Evolutionary conservation across 805 yeast genomes (phyloP).

Genomic region (Metschnikowia hibisci): DNA sequence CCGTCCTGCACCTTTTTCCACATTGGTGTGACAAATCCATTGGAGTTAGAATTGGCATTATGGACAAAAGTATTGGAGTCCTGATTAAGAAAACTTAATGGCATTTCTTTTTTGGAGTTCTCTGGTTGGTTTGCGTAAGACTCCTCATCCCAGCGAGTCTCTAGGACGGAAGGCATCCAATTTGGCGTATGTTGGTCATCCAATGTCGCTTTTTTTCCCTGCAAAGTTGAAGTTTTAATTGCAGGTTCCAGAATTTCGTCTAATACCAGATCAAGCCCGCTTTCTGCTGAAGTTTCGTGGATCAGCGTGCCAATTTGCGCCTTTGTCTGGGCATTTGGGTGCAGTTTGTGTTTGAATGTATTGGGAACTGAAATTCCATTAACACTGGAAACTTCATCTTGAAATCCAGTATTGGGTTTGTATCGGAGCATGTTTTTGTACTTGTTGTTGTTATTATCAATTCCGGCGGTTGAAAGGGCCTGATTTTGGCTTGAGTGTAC

Average conservation of each 20-base stretch:
- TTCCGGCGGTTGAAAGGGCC: not conserved
- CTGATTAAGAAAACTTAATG: slow-evolving; percentile 19
- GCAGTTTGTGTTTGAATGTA: slow-evolving; percentile 43
- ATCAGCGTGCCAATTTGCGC: slow-evolving; percentile 21
- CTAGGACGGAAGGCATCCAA: slow-evolving; percentile 42
- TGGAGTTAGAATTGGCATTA: slow-evolving; percentile 18
- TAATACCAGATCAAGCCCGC: not conserved
- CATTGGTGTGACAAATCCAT: slow-evolving; percentile 15
- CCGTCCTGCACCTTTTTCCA: slow-evolving; percentile 33
- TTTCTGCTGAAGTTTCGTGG: slow-evolving; percentile 7
- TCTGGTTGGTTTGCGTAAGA: not conserved
- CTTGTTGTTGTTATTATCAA: slow-evolving; percentile 8
- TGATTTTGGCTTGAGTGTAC: too few relatives aligned
- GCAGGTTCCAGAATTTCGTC: slow-evolving; percentile 8
- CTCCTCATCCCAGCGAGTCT: slow-evolving; percentile 31
- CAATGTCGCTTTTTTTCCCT: slow-evolving; percentile 1
- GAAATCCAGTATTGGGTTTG: slow-evolving; percentile 31
- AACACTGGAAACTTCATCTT: slow-evolving; percentile 16
- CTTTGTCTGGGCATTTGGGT: slow-evolving; percentile 43
- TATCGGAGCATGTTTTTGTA: slow-evolving; percentile 35
- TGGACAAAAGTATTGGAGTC: slow-evolving; percentile 31
- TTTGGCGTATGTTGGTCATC: slow-evolving; percentile 28
- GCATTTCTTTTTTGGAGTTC: slow-evolving; percentile 1
- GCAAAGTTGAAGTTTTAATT: slow-evolving; percentile 26
- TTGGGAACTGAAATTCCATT: slow-evolving; percentile 35